Percentiles rank a stretch among this genome's conserved stretches.
phyloP scores from a whole-genome alignment of 257 asterid genomes.

The Solanum dulcamara region DNA sequence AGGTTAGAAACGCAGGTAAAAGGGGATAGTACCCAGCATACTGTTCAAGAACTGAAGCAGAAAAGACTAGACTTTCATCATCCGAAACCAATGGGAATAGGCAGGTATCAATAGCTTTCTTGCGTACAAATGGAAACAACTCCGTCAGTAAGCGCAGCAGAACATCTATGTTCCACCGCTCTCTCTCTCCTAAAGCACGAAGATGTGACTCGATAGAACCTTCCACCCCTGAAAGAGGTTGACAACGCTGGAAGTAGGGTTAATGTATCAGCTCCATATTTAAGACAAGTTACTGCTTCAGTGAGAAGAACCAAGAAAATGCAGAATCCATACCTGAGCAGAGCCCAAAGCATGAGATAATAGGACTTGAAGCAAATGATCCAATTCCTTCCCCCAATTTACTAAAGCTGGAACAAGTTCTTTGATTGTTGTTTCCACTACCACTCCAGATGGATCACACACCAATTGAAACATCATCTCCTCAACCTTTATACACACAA shows the following conservation, averaged over 20 bases:
- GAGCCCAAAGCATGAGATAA: slow-evolving; percentile 75
- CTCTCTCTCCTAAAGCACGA: slow-evolving; percentile 94
- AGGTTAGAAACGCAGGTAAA: not conserved
- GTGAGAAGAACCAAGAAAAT: not conserved
- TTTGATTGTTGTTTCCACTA: slow-evolving; percentile 80
- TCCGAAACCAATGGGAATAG: slow-evolving; percentile 58
- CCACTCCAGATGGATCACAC: slow-evolving; percentile 93
- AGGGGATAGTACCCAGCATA: slow-evolving; percentile 55
- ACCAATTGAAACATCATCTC: slow-evolving; percentile 96
- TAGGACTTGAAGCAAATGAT: slow-evolving; percentile 58
- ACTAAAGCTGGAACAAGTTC: slow-evolving; percentile 84
- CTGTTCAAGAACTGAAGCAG: slow-evolving; percentile 49
- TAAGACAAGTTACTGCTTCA: not conserved
- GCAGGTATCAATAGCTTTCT: slow-evolving; percentile 65
- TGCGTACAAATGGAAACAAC: slow-evolving; percentile 61
- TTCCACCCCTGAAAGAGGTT: slow-evolving; percentile 98
- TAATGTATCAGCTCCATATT: slow-evolving; percentile 17
- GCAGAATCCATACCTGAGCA: slow-evolving; percentile 47
- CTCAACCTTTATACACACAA: slow-evolving; percentile 51
- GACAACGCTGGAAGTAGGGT: slow-evolving; percentile 55
- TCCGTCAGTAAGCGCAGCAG: slow-evolving; percentile 69
- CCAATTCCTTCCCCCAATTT: slow-evolving; percentile 88
- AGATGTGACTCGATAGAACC: slow-evolving; percentile 92
- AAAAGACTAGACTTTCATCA: slow-evolving; percentile 34
- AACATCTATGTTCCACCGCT: slow-evolving; percentile 92